These are phyloP conservation scores for Lipomyces japonicus DNA, from an alignment of 805 yeast species.

Conservation along the genomic window DNA sequence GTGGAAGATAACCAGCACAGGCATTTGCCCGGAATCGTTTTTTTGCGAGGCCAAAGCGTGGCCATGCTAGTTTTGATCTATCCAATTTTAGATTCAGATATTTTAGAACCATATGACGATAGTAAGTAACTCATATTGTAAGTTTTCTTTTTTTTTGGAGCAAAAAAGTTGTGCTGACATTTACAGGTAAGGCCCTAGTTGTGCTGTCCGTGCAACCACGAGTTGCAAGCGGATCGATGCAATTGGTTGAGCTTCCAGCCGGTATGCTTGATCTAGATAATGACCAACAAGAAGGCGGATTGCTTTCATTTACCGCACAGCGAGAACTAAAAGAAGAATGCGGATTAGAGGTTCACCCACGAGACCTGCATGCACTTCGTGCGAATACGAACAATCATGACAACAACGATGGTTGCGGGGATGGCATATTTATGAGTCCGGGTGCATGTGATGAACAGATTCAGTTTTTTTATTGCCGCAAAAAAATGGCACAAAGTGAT, in stretches of 20 bases:
- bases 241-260: constrained; percentile 32
- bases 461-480: constrained; percentile 23
- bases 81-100: constrained; percentile 16
- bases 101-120: constrained; percentile 24
- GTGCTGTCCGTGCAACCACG: constrained; percentile 32
- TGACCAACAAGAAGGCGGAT: constrained; percentile 15
- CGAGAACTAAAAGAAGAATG: constrained; percentile 34
- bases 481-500: constrained; percentile 12
- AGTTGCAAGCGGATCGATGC: constrained; percentile 29
- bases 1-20: constrained; percentile 28
- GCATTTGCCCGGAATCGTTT: constrained; percentile 32
- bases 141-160: neutral
- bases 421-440: constrained; percentile 27
- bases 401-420: neutral
- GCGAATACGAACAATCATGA: too few relatives aligned
- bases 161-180: too few relatives aligned
- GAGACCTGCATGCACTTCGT: constrained; percentile 26
- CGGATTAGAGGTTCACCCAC: constrained; percentile 26
- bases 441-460: constrained; percentile 30
- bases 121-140: neutral
- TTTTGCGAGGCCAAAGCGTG: constrained; percentile 32
- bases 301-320: constrained; percentile 32
- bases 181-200: constrained; percentile 17
- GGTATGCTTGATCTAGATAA: constrained; percentile 32
- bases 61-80: constrained; percentile 31